Evolutionary conservation across 2,329 filamentous ascomycete species (phyloP).

Genomic region (Rugonectria rugulosa): DNA sequence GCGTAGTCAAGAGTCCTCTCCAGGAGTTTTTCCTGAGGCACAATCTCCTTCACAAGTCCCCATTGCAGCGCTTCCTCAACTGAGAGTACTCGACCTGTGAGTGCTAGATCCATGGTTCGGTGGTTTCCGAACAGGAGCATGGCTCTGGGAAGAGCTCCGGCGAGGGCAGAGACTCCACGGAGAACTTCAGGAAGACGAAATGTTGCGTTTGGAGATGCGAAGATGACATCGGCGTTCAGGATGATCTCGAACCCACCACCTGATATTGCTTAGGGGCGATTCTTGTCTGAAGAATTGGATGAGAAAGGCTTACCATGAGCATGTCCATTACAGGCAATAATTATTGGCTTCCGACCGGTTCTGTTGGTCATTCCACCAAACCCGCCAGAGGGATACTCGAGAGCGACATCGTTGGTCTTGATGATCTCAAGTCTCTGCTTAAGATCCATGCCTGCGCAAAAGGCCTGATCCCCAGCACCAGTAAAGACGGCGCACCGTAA

Average conservation of each 20-base stretch:
- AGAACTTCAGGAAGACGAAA: constrained; percentile 66
- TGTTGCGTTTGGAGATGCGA: constrained; percentile 58
- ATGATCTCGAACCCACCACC: constrained; percentile 44
- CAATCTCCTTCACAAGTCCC: constrained; percentile 41
- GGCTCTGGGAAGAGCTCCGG: constrained; percentile 62
- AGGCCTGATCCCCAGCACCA: constrained; percentile 56
- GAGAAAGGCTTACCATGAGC: constrained; percentile 38
- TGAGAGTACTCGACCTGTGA: constrained; percentile 37
- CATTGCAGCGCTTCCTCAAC: constrained; percentile 43
- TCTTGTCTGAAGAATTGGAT: not conserved
- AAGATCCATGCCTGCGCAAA: constrained; percentile 62
- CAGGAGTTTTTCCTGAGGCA: constrained; percentile 40
- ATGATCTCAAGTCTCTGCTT: constrained; percentile 52
- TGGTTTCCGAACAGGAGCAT: constrained; percentile 45
- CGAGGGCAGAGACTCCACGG: constrained; percentile 64
- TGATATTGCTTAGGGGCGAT: constrained; percentile 10
- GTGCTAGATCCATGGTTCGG: constrained; percentile 43
- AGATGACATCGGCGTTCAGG: constrained; percentile 62
- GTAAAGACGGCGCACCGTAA: constrained; percentile 61
- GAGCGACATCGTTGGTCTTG: constrained; percentile 38
- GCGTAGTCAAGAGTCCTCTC: constrained; percentile 42
- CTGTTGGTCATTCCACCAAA: constrained; percentile 46
- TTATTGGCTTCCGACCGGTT: constrained; percentile 44
- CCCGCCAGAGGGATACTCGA: constrained; percentile 37
- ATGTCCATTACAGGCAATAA: constrained; percentile 42